phyloP scores from a whole-genome alignment of 148 eudicot species.

The Chenopodium album region DNA sequence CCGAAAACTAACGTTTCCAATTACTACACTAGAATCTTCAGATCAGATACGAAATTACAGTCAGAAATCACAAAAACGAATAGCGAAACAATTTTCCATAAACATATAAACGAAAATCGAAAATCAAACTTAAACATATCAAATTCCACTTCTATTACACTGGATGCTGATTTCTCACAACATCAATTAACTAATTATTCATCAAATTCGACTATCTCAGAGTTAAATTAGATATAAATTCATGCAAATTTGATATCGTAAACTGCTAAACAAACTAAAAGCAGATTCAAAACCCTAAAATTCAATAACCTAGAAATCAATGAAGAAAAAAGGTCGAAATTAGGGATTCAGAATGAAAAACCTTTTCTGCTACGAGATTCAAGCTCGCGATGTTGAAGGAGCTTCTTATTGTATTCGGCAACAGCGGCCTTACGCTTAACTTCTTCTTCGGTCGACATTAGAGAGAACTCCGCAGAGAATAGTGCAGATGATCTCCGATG shows the following conservation, averaged over 20 bases:
- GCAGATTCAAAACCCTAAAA: slow-evolving; percentile 18
- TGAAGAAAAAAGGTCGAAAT: not conserved
- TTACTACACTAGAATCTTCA: not conserved
- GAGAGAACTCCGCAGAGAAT: not conserved
- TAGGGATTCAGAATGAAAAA: slow-evolving; percentile 30
- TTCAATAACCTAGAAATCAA: not conserved
- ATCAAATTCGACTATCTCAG: too few species aligned
- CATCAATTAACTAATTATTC: too few species aligned
- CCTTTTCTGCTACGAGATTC: slow-evolving; percentile 79
- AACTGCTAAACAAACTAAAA: not conserved
- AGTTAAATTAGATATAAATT: not conserved
- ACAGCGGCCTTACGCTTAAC: slow-evolving; percentile 56
- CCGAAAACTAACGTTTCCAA: not conserved
- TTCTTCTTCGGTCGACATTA: slow-evolving; percentile 65
- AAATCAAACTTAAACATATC: not conserved
- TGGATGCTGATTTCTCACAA: not conserved
- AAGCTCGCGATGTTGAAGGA: slow-evolving; percentile 72
- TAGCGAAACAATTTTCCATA: not conserved
- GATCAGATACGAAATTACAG: not conserved
- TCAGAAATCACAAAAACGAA: not conserved
- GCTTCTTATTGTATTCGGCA: slow-evolving; percentile 69
- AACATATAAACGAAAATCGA: not conserved
- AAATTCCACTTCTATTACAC: not conserved
- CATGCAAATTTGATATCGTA: not conserved
- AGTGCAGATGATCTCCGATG: too few species aligned